phyloP scores from a whole-genome alignment of 2,329 filamentous ascomycete species.

The Endothia cerciana region DNA sequence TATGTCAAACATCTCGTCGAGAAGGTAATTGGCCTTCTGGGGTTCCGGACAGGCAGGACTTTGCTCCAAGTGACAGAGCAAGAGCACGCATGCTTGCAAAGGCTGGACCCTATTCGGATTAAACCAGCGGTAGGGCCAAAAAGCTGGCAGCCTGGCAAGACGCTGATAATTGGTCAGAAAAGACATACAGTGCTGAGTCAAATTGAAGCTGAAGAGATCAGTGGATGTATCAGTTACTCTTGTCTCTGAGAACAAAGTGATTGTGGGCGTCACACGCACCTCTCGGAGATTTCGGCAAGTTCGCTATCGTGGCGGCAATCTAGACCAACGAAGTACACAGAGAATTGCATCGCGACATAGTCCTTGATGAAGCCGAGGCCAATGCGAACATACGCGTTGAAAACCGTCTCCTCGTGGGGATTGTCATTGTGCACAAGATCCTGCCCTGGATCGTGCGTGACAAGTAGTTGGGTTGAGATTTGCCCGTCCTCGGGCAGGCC shows the following conservation, averaged over 20 bases:
- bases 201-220: background rate
- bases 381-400: constrained; percentile 4
- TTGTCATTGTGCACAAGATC: background rate
- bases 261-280: background rate
- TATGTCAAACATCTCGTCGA: background rate
- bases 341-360: background rate
- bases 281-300: background rate
- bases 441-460: background rate
- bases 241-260: background rate
- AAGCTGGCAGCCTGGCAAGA: background rate
- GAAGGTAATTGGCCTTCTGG: background rate
- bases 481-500: constrained; percentile 2
- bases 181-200: background rate
- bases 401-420: background rate
- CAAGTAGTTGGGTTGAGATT: background rate
- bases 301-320: background rate
- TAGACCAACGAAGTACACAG: background rate
- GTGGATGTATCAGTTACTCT: background rate
- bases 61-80: background rate
- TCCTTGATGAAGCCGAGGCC: background rate
- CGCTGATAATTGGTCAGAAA: background rate
- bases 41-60: background rate
- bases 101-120: background rate
- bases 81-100: background rate
- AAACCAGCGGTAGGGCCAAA: background rate